Conservation (phyloP, 1,139 yeast genomes). For the Insectozyma bohioensis region DNA sequence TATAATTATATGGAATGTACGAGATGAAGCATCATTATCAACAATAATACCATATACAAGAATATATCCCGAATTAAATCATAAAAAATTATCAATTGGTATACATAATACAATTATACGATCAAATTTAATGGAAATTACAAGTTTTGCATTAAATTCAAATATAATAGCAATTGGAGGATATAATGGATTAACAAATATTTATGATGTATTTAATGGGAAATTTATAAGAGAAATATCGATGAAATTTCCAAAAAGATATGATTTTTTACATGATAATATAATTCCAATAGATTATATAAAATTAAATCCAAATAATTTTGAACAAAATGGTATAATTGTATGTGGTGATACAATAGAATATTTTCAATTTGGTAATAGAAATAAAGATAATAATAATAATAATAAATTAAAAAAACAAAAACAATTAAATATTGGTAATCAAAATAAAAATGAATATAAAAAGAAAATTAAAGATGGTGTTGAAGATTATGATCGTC, state of each 20-base stretch:
- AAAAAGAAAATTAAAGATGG: slow-evolving; percentile 32
- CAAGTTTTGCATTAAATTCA: slow-evolving; percentile 40
- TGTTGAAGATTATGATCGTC: slow-evolving; percentile 38
- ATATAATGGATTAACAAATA: slow-evolving; percentile 58
- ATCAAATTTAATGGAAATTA: slow-evolving; percentile 13
- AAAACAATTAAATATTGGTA: slow-evolving; percentile 11
- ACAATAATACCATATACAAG: slow-evolving; percentile 21
- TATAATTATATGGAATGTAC: slow-evolving; percentile 42
- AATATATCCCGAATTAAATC: slow-evolving; percentile 20
- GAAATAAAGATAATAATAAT: not conserved
- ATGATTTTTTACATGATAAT: slow-evolving; percentile 21
- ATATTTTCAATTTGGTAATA: slow-evolving; percentile 59
- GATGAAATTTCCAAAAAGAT: slow-evolving; percentile 44
- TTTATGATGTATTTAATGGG: slow-evolving; percentile 66
- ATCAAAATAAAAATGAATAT: slow-evolving; percentile 11
- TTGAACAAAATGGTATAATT: slow-evolving; percentile 51
- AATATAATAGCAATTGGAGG: slow-evolving; percentile 60
- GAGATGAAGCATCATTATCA: slow-evolving; percentile 23
- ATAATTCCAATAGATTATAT: slow-evolving; percentile 45
- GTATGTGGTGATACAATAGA: slow-evolving; percentile 58
- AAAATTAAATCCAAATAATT: slow-evolving; percentile 40
- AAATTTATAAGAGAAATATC: slow-evolving; percentile 49
- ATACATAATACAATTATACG: slow-evolving; percentile 10
- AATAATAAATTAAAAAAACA: slow-evolving; percentile 7
- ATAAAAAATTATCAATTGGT: slow-evolving; percentile 18